Evolutionary conservation across 805 yeast species (phyloP), one percentile per base, ranked within the genome.

Genomic region (Candida germanica): DNA sequence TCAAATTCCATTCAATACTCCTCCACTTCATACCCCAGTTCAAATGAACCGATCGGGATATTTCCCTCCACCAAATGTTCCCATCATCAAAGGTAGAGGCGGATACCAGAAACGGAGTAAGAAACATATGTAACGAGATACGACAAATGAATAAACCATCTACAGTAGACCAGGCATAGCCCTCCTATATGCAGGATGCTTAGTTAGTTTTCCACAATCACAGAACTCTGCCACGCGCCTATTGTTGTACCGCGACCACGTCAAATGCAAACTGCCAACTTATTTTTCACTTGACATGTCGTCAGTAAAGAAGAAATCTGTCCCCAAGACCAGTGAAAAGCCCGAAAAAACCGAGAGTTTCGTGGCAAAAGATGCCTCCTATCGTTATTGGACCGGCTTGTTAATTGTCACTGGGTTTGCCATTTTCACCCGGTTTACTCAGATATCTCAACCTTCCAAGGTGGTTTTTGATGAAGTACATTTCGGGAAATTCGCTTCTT

Each of bases 391-490:
- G 46, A 37, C 60, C 16, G 69, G 71, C 2, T 53, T 70, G 38
- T 38, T 51, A 1, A 36, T 55, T 5, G 60, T 75, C 11, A 72
- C 80, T 2, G 26, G 54, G 0, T 36, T 66, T 15, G 79, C 80
- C 0, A 60, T 68, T 22, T 61, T 54, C 33, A 71, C 80, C 4
- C 67, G 95, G 53, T 83, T 83, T 58, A 72, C 73, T 46, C 69
- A 66, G 40, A 71, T 85, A 37, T 70, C 79, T 57, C 67, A 63
- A 32, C 94, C 94, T 3, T 69, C 71, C 42, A 82, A 81, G 56
- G 94, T 85, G 39, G 93, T 85, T 3, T 85, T 85, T 49, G 95
- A 85, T 61, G 94, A 85, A 55, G 93, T 83, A 14, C 94, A 85
- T 58, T 85, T 85, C 51, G 95, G 95, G 24, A 84, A 84, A 51